Base-by-base conservation (phyloP, 805 yeast species). In the Kuraishia floccosa region DNA sequence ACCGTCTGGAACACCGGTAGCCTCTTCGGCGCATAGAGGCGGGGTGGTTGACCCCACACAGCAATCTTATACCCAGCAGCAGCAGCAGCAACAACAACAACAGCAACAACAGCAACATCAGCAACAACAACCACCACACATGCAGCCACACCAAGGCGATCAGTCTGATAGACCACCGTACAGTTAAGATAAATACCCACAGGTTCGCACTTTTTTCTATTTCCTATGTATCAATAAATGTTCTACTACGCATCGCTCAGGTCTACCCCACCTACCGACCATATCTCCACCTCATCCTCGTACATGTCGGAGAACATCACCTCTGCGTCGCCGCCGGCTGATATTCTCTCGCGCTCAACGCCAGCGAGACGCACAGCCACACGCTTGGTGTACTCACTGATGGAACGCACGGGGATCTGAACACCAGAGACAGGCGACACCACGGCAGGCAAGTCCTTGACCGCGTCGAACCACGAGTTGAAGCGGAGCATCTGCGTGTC, bases 261-360 rank as follows among this genome's bases (percentile, higher is more conserved):
- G 35, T 74, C 81, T 35, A 72, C 73, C 26, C 79, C 76, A 32
- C 93, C 91, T 42, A 83, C 77, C 4, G 89, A 76, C 95, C 94
- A 85, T 17, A 86, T 76, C 52, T 87, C 96, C 30, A 54, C 58
- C 47, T 80, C 91, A 51, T 87, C 95, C 56, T 86, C 96, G 44
- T 69, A 70, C 45, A 83, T 69, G 50, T 87, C 96, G 39, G 86
- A 73, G 49, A 68, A 81, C 68, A 84, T 73, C 0, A 89, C 69
- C 45, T 84, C 94, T 11, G 65, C 81, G 48, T 84, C 96, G 40
- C 95, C 95, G 36, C 95, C 96, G 10, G 85, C 91, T 14, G 70
- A 79, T 18, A 85, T 67, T 63, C 94, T 72, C 44, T 86, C 96
- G 46, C 89, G 69, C 49, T 86, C 96, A 28, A 84, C 86, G 16